phyloP scores from a whole-genome alignment of 148 eudicot genomes.

The Chenopodium suecicum region DNA sequence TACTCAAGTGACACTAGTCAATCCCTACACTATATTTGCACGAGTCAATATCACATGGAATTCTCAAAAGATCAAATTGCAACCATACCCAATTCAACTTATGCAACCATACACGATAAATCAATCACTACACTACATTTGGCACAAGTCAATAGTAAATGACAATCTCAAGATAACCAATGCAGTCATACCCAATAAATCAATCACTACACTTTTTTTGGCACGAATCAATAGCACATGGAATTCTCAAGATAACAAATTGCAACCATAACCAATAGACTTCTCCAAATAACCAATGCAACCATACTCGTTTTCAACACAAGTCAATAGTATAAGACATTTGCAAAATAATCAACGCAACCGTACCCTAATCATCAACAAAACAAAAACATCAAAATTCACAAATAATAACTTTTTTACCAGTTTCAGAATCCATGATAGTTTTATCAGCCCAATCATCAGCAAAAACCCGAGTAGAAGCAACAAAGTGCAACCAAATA shows the following conservation, averaged over 20 bases:
- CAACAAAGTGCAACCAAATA: slow-evolving; percentile 64
- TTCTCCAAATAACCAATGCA: no score
- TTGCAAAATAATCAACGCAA: neutral
- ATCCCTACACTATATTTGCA: no score
- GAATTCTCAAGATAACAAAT: neutral
- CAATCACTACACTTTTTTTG: neutral
- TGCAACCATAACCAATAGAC: no score
- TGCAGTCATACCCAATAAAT: neutral
- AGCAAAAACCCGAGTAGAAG: slow-evolving; percentile 41
- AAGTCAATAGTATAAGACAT: no score
- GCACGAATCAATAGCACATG: neutral
- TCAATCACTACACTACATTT: neutral
- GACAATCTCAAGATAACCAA: neutral
- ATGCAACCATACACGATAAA: no score
- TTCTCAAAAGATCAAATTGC: no score
- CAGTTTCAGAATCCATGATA: slow-evolving; percentile 49
- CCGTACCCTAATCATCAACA: neutral
- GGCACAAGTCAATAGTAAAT: neutral
- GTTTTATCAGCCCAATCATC: slow-evolving; percentile 65
- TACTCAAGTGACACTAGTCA: no score
- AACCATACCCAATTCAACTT: no score
- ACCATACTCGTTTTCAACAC: no score
- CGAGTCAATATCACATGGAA: no score
- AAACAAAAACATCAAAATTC: neutral
- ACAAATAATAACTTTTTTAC: neutral